Conservation (phyloP, 202 grass and related monocot species). For the Alloteropsis angusta region DNA sequence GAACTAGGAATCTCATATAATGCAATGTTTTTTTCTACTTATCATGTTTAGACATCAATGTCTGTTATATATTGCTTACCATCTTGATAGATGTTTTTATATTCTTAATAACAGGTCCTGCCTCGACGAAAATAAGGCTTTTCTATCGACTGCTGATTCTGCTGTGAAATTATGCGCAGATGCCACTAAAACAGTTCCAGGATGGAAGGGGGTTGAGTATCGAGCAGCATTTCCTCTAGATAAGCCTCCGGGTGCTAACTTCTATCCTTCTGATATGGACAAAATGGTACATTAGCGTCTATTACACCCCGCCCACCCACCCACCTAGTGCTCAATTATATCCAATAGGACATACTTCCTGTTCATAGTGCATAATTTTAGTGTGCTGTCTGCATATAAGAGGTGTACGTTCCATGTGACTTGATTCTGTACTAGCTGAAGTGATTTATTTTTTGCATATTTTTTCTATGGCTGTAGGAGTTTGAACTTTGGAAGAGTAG, state of each 20-base stretch:
- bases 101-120: constrained; percentile 61
- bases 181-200: constrained; percentile 56
- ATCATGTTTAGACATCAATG: neutral
- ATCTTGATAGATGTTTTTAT: constrained; percentile 15
- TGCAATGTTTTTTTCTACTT: neutral
- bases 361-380: constrained; percentile 17
- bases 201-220: constrained; percentile 89
- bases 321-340: constrained; percentile 10
- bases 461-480: constrained; percentile 48
- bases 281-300: constrained; percentile 78
- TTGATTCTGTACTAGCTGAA: constrained; percentile 25
- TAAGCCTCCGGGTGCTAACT: constrained; percentile 83
- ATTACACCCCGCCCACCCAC: neutral
- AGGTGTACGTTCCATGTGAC: neutral
- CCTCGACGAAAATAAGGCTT: constrained; percentile 86
- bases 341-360: constrained; percentile 8
- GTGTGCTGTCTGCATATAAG: neutral
- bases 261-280: constrained; percentile 95
- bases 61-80: constrained; percentile 13
- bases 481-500: constrained; percentile 79
- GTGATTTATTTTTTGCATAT: neutral
- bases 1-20: neutral
- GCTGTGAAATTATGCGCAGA: constrained; percentile 56
- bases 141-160: constrained; percentile 86
- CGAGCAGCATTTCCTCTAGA: constrained; percentile 68